phyloP scores from a whole-genome alignment of 306 rosid genomes.

The Datisca glomerata region DNA sequence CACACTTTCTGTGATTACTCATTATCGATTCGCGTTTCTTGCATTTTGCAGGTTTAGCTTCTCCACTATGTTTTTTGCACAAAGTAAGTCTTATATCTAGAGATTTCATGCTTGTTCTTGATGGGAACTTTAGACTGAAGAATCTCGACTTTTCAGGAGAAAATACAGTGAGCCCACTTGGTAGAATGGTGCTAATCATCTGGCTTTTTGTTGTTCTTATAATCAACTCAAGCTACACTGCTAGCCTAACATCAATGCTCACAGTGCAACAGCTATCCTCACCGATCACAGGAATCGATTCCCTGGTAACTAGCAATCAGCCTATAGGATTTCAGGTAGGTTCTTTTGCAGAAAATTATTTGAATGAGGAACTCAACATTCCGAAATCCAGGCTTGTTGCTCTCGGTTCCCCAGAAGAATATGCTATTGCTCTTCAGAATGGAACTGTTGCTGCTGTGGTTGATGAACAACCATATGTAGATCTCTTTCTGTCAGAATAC shows the following conservation, averaged over 20 bases:
- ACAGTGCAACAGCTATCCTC: slow-evolving; percentile 34
- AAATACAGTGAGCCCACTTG: slow-evolving; percentile 27
- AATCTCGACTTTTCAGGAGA: slow-evolving; percentile 31
- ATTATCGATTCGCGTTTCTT: not conserved
- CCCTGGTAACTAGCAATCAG: slow-evolving; percentile 24
- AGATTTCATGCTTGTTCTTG: slow-evolving; percentile 4
- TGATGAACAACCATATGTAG: slow-evolving; percentile 33
- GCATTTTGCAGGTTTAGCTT: slow-evolving; percentile 36
- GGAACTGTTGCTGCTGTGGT: slow-evolving; percentile 40
- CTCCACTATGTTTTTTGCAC: slow-evolving; percentile 36
- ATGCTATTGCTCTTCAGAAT: slow-evolving; percentile 25
- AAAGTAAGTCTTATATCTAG: slow-evolving; percentile 27
- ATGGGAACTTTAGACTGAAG: not conserved
- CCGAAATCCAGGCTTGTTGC: slow-evolving; percentile 33
- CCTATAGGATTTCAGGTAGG: slow-evolving; percentile 44
- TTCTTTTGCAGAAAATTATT: slow-evolving; percentile 32
- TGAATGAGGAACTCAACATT: slow-evolving; percentile 26
- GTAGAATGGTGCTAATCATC: slow-evolving; percentile 24
- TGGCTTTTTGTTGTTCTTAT: slow-evolving; percentile 43
- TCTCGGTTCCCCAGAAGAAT: slow-evolving; percentile 45
- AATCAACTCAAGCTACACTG: slow-evolving; percentile 44
- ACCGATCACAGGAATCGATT: slow-evolving; percentile 37
- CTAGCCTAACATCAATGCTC: slow-evolving; percentile 41
- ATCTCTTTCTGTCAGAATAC: slow-evolving; percentile 35
- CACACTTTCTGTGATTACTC: not conserved